Conservation (phyloP, 164 flowering plant species). For the Cinnamomum micranthum region DNA sequence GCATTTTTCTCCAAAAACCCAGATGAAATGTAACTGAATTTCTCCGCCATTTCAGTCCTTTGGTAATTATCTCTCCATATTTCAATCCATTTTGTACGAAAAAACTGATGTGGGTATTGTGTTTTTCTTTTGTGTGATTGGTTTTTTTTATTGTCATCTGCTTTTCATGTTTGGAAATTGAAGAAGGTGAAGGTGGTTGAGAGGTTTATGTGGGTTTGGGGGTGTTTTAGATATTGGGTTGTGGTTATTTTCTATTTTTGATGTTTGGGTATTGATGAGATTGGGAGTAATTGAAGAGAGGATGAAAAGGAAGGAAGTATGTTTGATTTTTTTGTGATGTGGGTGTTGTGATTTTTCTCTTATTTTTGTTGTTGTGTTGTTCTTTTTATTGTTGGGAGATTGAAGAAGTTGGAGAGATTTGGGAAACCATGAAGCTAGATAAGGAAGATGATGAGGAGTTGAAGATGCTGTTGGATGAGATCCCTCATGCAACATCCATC, state of each 20-base stretch:
- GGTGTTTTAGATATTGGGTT: slow-evolving; percentile 3
- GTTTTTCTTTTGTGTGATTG: slow-evolving; percentile 10
- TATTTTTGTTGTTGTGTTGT: background rate
- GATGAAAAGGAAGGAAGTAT: too few species aligned
- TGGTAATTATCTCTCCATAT: slow-evolving; percentile 19
- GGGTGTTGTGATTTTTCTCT: slow-evolving; percentile 18
- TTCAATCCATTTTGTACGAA: slow-evolving; percentile 3
- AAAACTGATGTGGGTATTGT: slow-evolving; percentile 19
- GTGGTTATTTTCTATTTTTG: background rate
- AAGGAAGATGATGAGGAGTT: slow-evolving; percentile 26
- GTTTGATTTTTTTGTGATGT: slow-evolving; percentile 12
- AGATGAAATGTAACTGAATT: slow-evolving; percentile 23
- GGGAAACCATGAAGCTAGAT: slow-evolving; percentile 22
- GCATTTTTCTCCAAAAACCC: slow-evolving; percentile 33
- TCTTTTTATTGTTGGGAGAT: slow-evolving; percentile 3
- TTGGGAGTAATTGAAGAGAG: background rate
- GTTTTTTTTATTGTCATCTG: too few species aligned
- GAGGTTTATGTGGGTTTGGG: background rate
- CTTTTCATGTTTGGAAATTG: too few species aligned
- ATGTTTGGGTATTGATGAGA: background rate
- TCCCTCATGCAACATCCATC: slow-evolving; percentile 33
- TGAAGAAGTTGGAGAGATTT: background rate
- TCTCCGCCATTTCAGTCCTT: background rate
- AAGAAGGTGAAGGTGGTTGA: too few species aligned
- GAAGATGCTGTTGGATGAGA: slow-evolving; percentile 35